A percentile compares a stretch with the other conserved stretches of the same genome.
phyloP scores from a whole-genome alignment of 805 yeast species.

The Zygotorulaspora florentina region DNA sequence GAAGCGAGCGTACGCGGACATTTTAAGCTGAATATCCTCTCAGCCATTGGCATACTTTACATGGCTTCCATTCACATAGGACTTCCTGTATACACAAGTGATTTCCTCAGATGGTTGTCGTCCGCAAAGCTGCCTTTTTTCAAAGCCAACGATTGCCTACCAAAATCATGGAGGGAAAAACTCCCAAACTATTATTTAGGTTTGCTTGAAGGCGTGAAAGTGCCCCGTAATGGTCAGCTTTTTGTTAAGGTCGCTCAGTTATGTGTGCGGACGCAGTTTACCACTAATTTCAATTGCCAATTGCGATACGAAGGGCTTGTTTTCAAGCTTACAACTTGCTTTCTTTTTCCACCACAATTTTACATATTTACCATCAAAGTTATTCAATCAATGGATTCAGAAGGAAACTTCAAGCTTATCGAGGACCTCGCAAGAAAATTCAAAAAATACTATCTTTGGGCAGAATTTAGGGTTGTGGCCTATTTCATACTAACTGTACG shows the following conservation, averaged over 20 bases:
- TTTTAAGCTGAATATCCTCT: conserved; percentile 19
- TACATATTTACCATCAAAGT: conserved; percentile 18
- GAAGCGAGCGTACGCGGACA: background rate
- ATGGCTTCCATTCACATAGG: conserved; percentile 46
- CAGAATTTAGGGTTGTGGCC: conserved; percentile 24
- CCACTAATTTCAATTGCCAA: conserved; percentile 8
- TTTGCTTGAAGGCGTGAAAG: conserved; percentile 38
- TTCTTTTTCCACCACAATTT: conserved; percentile 28
- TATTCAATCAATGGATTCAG: conserved; percentile 8
- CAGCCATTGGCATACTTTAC: conserved; percentile 43
- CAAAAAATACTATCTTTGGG: conserved; percentile 12
- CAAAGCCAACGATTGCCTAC: conserved; percentile 39
- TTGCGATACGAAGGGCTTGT: conserved; percentile 21
- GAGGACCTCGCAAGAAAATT: conserved; percentile 11
- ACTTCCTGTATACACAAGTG: conserved; percentile 48
- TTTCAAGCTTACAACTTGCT: conserved; percentile 19
- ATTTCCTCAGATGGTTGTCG: conserved; percentile 42
- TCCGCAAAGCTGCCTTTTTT: conserved; percentile 48
- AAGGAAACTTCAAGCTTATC: conserved; percentile 11
- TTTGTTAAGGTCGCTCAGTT: conserved; percentile 29
- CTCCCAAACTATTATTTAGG: conserved; percentile 39
- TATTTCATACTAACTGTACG: conserved; percentile 23
- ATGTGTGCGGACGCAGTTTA: conserved; percentile 12
- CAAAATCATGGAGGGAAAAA: conserved; percentile 35
- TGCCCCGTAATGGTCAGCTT: conserved; percentile 41